Evolutionary conservation across 441 rosid species (phyloP).

Genomic region (Hura crepitans): DNA sequence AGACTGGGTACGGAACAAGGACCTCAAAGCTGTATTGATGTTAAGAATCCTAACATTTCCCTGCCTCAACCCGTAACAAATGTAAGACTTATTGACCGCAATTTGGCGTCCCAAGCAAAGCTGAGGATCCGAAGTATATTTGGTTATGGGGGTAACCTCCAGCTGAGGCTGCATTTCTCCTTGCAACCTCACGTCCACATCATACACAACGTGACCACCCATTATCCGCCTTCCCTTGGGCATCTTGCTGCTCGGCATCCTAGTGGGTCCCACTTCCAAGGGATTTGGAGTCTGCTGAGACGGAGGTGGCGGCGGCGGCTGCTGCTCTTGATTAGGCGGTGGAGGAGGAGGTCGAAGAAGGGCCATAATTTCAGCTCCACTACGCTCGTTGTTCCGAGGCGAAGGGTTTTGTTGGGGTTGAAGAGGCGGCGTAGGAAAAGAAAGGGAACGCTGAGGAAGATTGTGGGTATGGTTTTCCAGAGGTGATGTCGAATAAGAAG

Average conservation of each 20-base stretch:
- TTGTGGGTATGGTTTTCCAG: not conserved
- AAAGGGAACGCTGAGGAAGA: slow-evolving; percentile 33
- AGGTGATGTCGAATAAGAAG: slow-evolving; percentile 10
- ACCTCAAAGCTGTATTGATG: slow-evolving; percentile 62
- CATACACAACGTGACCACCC: slow-evolving; percentile 43
- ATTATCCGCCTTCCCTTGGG: slow-evolving; percentile 52
- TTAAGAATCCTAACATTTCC: slow-evolving; percentile 78
- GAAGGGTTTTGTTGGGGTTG: slow-evolving; percentile 23
- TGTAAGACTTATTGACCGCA: slow-evolving; percentile 62
- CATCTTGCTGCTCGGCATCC: slow-evolving; percentile 43
- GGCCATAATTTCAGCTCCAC: slow-evolving; percentile 66
- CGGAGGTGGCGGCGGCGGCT: slow-evolving; percentile 19
- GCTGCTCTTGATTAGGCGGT: slow-evolving; percentile 22
- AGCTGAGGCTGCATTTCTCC: slow-evolving; percentile 71
- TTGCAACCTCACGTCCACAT: slow-evolving; percentile 43
- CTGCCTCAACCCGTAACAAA: slow-evolving; percentile 71
- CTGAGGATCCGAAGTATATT: slow-evolving; percentile 65
- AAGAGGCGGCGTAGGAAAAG: slow-evolving; percentile 50
- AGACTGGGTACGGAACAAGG: slow-evolving; percentile 67
- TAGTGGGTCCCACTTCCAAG: slow-evolving; percentile 17
- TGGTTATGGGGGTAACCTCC: slow-evolving; percentile 70
- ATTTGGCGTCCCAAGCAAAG: slow-evolving; percentile 68
- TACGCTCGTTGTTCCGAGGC: slow-evolving; percentile 25
- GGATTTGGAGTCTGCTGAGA: slow-evolving; percentile 19
- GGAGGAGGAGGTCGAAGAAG: slow-evolving; percentile 41